Base-by-base conservation (phyloP, 441 rosid genomes). In the Pelargonium cotyledonis region DNA sequence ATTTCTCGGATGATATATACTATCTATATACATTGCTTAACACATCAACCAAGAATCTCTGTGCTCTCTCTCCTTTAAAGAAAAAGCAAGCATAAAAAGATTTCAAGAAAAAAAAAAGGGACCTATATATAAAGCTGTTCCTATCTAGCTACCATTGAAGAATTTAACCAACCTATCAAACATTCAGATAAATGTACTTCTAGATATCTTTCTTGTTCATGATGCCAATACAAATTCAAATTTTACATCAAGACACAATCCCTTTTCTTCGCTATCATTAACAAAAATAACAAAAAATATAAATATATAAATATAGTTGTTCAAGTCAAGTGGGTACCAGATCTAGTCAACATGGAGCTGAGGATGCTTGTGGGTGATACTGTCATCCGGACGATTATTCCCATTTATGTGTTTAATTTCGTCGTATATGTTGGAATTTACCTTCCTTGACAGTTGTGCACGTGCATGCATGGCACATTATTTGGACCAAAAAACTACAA, bases 381-480 rank as follows among this genome's bases (percentile, higher is more conserved):
- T 71, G 72, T 72, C 77, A 77, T 70, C 66, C 63, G 70, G 83
- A 82, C 79, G 80, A 78, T 83, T 78, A 77, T 81, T 78, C 82
- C 80, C 86, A 81, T 84, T 81, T 79, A 78, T 77, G 76, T 74
- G 75, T 62, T 68, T 73, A 31, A 10, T 81, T 83, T 84, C 83
- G 82, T 88, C 85, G 86, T 82, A 82, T 85, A 71, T 67, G 18
- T 76, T 79, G 84, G 82, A 76, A 41, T 70, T 86, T 70, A 63
- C 72, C 68, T 80, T 66, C 73, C 70, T 75, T 63, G 73, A 72
- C 86, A 75, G 81, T 73, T 80, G 82, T 83, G 75, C 84, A 85
- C 81, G 83, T 86, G 81, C 71, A 76, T 79, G 73, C 86, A 80
- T 78, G 78, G 77, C 81, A 79, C 82, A 67, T 79, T 84, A 65